Evolutionary conservation across 352 stramenopile species (phyloP), one percentile per base, ranked within the genome.

Genomic region (Thraustochytrium sp.): DNA sequence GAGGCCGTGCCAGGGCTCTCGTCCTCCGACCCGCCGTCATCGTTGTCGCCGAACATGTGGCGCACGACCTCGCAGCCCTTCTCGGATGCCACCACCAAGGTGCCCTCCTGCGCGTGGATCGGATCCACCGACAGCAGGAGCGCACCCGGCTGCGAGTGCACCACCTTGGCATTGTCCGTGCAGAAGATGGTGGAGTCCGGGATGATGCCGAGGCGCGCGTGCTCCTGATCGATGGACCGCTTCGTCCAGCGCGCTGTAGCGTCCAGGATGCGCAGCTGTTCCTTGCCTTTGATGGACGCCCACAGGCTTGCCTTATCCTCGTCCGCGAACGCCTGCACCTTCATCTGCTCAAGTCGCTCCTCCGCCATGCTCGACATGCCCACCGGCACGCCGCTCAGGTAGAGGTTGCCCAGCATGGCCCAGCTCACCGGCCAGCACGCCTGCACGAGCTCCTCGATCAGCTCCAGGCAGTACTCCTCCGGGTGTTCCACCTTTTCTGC

Each of bases 251-350:
- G 48, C 8, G 68, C 68, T 9, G 68, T 80, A 18, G 68, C 68
- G 53, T 61, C 68, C 18, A 80, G 36, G 44, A 80, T 80, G 44
- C 68, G 53, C 48, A 80, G 51, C 42, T 80, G 68, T 31, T 80
- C 68, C 26, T 64, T 80, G 48, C 68, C 68, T 16, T 72, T 61
- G 31, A 80, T 36, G n/a, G 40, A 44, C 16, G 4, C 76, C 68
- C 68, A 80, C 8, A 80, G 51, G 9, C 26, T 61, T 23, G 26
- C 23, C 44, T 64, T 61, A 11, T 40, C 48, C 16, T 80, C 68
- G 23, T 80, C 68, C 26, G 53, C 53, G 42, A 80, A 80, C 1
- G 68, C 68, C 16, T 72, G 48, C n/a, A 61, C 44, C 53, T 80
- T 61, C 68, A 80, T 65, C n/a, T 46, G 31, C n/a, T 80, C 53